Conservation (phyloP, 1,284 basidiomycete genomes). For the Pisolithus thermaeus region DNA sequence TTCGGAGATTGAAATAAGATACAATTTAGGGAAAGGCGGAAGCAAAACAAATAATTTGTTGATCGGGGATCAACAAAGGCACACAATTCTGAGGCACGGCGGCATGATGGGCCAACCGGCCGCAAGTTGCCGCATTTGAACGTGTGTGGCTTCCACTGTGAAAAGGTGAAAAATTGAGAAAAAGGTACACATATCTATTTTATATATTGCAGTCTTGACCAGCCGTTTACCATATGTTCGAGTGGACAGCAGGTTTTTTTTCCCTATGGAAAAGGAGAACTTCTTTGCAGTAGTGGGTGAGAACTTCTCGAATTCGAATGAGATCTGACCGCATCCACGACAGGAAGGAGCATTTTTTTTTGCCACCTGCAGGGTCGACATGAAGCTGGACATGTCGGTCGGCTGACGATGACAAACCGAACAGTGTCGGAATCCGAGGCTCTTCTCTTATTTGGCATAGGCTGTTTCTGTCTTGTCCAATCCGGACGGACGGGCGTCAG, state of each 20-base stretch:
- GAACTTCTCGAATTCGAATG: background rate
- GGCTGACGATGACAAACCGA: slow-evolving; percentile 48
- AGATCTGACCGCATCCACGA: slow-evolving; percentile 28
- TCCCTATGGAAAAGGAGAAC: slow-evolving; percentile 1
- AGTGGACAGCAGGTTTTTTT: background rate
- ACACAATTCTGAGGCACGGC: slow-evolving; percentile 27
- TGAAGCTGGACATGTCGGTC: slow-evolving; percentile 28
- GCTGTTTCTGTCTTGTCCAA: background rate
- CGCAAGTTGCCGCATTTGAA: slow-evolving; percentile 23
- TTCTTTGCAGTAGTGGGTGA: background rate
- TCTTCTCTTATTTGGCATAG: slow-evolving; percentile 21
- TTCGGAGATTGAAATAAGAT: slow-evolving; percentile 18
- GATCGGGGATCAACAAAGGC: slow-evolving; percentile 32
- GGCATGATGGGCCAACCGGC: slow-evolving; percentile 9
- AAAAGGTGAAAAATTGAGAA: background rate
- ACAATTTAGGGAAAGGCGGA: slow-evolving; percentile 22
- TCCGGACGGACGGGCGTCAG: slow-evolving; percentile 19
- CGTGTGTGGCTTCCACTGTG: background rate
- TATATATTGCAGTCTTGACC: background rate
- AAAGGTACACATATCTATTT: background rate
- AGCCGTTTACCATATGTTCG: background rate
- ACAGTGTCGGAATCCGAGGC: slow-evolving; percentile 41
- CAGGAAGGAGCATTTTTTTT: slow-evolving; percentile 25
- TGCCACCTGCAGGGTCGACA: slow-evolving; percentile 38
- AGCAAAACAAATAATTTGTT: slow-evolving; percentile 27